These are phyloP conservation scores for Fragilariopsis cylindrus DNA, from an alignment of 108 stramenopile genomes.

Conservation along the genomic window DNA sequence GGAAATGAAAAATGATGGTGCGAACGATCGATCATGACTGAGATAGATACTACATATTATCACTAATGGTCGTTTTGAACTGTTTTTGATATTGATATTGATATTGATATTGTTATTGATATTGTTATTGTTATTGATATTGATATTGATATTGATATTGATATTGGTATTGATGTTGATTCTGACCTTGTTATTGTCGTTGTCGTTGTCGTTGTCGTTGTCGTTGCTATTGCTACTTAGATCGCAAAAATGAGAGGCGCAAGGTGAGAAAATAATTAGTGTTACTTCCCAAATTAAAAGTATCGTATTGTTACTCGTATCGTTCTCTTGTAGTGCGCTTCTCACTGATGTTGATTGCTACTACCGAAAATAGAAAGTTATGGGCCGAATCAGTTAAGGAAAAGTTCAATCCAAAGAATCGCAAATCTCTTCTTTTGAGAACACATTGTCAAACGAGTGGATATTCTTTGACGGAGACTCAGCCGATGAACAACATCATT, in stretches of 20 bases:
- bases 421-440: conserved; percentile 87
- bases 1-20: background rate
- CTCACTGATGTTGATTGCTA: conserved; percentile 57
- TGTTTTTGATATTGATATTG: no score
- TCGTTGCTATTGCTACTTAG: conserved; percentile 2
- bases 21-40: background rate
- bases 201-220: background rate
- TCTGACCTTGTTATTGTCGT: no score
- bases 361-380: conserved; percentile 82
- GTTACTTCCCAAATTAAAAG: background rate
- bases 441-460: conserved; percentile 98
- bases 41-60: no score
- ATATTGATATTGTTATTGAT: no score
- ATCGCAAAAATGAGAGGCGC: conserved; percentile 32
- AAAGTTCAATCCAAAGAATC: conserved; percentile 89
- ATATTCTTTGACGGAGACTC: conserved; percentile 94
- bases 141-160: no score
- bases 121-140: no score
- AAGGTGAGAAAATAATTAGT: conserved; percentile 6
- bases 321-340: background rate
- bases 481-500: conserved; percentile 97
- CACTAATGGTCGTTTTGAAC: no score
- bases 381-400: conserved; percentile 93
- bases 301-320: background rate
- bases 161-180: no score